A percentile compares a stretch with the other conserved stretches of the same genome.
Conservation (phyloP, 2,329 filamentous ascomycete species). For the Metarhizium sp. region DNA sequence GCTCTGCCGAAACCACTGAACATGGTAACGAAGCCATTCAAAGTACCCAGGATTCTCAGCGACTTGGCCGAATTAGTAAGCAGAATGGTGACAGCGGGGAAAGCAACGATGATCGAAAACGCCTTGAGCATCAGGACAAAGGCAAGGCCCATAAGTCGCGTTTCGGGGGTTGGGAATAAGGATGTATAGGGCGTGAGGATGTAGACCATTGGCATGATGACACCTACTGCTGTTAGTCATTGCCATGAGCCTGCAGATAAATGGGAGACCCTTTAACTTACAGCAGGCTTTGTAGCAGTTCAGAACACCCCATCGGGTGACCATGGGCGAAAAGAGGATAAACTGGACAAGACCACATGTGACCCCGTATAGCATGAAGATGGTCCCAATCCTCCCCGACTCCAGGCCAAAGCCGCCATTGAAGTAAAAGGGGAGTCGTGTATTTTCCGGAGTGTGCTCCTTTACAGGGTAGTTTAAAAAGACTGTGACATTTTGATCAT, state of each 20-base stretch:
- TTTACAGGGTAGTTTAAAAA: conserved; percentile 70
- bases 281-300: conserved; percentile 59
- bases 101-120: conserved; percentile 70
- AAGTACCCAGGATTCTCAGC: conserved; percentile 66
- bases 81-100: conserved; percentile 82
- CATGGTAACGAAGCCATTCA: conserved; percentile 85
- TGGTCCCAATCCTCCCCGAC: conserved; percentile 68
- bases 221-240: conserved; percentile 24
- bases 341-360: conserved; percentile 78
- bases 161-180: conserved; percentile 38
- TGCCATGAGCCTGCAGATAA: background rate
- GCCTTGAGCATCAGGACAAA: conserved; percentile 65
- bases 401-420: conserved; percentile 67
- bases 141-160: conserved; percentile 55
- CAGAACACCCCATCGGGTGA: conserved; percentile 63
- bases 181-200: conserved; percentile 73
- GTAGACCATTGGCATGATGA: conserved; percentile 67
- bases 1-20: conserved; percentile 74
- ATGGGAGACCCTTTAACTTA: conserved; percentile 19
- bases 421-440: conserved; percentile 69
- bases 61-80: conserved; percentile 79
- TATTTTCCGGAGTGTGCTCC: conserved; percentile 47
- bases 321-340: conserved; percentile 69
- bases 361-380: conserved; percentile 78
- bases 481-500: conserved; percentile 80